Evolutionary conservation across 2,329 filamentous ascomycete species (phyloP), one percentile per base, ranked within the genome.

Genomic region (Sporothrix luriei): DNA sequence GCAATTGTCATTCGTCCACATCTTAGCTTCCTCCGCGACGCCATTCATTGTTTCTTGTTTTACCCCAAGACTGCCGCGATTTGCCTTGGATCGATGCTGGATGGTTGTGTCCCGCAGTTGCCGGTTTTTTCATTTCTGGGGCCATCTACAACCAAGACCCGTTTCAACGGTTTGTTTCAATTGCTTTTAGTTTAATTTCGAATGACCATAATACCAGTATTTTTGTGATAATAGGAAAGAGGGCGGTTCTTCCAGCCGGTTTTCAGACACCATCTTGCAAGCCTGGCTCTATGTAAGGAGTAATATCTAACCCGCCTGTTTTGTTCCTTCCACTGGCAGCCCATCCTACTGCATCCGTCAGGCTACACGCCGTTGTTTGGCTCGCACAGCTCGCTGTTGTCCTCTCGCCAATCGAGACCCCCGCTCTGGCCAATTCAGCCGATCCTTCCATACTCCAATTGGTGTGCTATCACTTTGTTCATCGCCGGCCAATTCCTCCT

Each of bases 161-260:
- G 57, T 38, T 62, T 46, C 38, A 46, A 46, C 21, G 38, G 38
- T 62, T 46, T 62, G 38, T 62, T 46, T 62, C 57, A 46, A 46
- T 46, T 62, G 57, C 57, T 19, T n/a, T n/a, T n/a, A n/a, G n/a
- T n/a, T n/a, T n/a, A n/a, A n/a, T n/a, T n/a, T n/a, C n/a, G n/a
- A n/a, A n/a, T n/a, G n/a, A n/a, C n/a, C n/a, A n/a, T n/a, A n/a
- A n/a, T n/a, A n/a, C n/a, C n/a, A n/a, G n/a, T n/a, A n/a, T n/a
- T n/a, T n/a, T n/a, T n/a, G n/a, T n/a, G n/a, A n/a, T n/a, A n/a
- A n/a, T n/a, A n/a, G n/a, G n/a, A n/a, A n/a, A n/a, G n/a, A n/a
- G n/a, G n/a, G n/a, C n/a, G n/a, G n/a, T n/a, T 40, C 38, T 61
- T 55, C 51, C 51, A 26, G 54, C 55, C 6, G n/a, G 19, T 24